Base-by-base conservation (phyloP, 805 yeast species). In the Candida corydali region DNA sequence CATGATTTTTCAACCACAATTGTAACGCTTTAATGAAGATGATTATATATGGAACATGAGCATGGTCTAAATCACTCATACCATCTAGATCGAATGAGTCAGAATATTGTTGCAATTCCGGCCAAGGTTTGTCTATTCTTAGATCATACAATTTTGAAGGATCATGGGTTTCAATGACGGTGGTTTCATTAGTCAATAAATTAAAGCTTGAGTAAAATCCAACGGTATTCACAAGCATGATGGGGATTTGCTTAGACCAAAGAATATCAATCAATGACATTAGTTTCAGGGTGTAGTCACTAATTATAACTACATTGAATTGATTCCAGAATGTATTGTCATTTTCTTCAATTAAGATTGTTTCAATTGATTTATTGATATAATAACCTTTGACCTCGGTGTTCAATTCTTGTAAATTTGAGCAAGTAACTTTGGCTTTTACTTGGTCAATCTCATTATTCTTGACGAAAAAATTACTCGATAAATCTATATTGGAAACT, bases 81-180 rank as follows among this genome's bases (percentile, higher is more conserved):
- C 42, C 20, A 1, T 64, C 63, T 9, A 83, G 44, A 37, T 80
- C 76, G 31, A 79, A 62, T 1, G 74, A 55, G 33, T 76, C 73
- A 11, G 74, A 66, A 45, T 69, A 78, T 0, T 57, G 60, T 25
- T 57, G 55, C 6, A 88, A 57, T 45, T 84, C 87, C 1, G 67
- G 59, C 96, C 96, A 91, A 1, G 93, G 85, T 4, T 53, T 38
- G 41, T 78, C 80, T 2, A 88, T 57, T 35, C 95, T 61, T 40
- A 88, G 58, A 49, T 86, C 95, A 17, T 70, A 76, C 2, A 80
- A 50, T 7, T 73, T 63, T 53, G 63, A 78, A 0, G 80, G 78
- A 54, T 87, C 95, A 47, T 68, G 73, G 0, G 95, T 76, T 41
- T 89, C 89, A 11, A 86, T 60, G 2, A 86, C 74, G n/a, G 80